phyloP scores from a whole-genome alignment of 2,329 filamentous ascomycete species.

The Pyrenochaeta sp. region DNA sequence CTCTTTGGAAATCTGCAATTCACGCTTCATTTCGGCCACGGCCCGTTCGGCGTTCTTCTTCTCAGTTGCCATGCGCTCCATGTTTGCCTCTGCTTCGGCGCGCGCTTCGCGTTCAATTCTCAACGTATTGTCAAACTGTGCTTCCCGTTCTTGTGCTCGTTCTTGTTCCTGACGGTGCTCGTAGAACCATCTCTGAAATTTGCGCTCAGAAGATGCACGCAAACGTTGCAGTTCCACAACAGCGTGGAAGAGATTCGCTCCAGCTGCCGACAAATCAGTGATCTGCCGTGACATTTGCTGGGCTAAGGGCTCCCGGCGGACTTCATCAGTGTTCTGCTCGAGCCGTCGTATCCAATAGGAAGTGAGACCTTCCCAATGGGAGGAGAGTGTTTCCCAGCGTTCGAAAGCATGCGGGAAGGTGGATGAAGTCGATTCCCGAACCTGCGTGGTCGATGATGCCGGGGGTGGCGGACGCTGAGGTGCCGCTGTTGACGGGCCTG shows the following conservation, averaged over 20 bases:
- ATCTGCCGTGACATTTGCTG: constrained; percentile 93
- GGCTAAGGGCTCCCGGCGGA: constrained; percentile 81
- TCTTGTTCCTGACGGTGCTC: constrained; percentile 91
- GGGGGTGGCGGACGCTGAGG: constrained; percentile 39
- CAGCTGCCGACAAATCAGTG: constrained; percentile 94
- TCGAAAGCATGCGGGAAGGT: constrained; percentile 97
- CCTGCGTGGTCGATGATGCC: constrained; percentile 37
- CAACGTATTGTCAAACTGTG: constrained; percentile 78
- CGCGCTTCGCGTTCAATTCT: constrained; percentile 76
- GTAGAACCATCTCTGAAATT: constrained; percentile 99
- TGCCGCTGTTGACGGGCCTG: constrained; percentile 36
- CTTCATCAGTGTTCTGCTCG: constrained; percentile 87
- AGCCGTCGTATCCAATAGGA: constrained; percentile 96
- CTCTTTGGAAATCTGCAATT: constrained; percentile 93
- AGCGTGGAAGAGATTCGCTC: constrained; percentile 96
- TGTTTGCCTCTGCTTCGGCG: constrained; percentile 71
- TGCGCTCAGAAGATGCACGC: constrained; percentile 92
- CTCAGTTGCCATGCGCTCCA: constrained; percentile 73
- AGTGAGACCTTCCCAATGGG: constrained; percentile 97
- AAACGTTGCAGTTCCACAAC: constrained; percentile 95
- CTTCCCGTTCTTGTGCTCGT: constrained; percentile 81
- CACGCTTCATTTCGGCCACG: constrained; percentile 89
- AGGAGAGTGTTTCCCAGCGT: constrained; percentile 94
- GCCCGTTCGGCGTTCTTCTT: constrained; percentile 76
- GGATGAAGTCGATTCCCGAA: constrained; percentile 58